phyloP scores from a whole-genome alignment of 2,329 filamentous ascomycete genomes.

The Coniochaeta sp. region DNA sequence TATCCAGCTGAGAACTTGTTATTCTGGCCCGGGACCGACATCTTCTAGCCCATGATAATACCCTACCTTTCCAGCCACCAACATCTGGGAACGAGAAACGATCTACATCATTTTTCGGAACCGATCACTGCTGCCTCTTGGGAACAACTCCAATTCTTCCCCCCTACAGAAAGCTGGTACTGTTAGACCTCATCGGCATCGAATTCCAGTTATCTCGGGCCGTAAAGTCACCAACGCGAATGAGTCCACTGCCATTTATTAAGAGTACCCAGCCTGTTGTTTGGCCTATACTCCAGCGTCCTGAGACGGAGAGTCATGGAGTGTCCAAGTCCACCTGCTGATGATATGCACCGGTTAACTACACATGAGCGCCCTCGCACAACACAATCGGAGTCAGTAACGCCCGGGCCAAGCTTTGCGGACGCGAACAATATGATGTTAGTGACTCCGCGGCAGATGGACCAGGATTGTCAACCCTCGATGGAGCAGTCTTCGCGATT shows the following conservation, averaged over 20 bases:
- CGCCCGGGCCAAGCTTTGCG: neutral
- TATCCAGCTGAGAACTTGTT: neutral
- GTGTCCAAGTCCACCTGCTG: neutral
- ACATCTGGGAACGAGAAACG: neutral
- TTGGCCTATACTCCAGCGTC: neutral
- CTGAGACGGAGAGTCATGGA: neutral
- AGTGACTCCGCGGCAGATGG: neutral
- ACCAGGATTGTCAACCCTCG: neutral
- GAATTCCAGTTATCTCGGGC: neutral
- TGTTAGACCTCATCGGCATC: neutral
- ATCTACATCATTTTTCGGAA: neutral
- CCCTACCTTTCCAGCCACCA: neutral
- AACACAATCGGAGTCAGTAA: neutral
- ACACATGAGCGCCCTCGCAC: neutral
- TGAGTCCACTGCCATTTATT: neutral
- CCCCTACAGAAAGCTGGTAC: neutral
- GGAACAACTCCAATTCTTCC: neutral
- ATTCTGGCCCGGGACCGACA: constrained; percentile 1
- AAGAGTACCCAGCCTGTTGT: neutral
- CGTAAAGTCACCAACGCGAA: neutral
- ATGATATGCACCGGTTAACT: neutral
- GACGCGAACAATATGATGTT: neutral
- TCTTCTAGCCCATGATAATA: neutral
- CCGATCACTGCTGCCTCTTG: neutral
- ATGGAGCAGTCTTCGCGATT: neutral